A percentile compares a stretch with the other conserved stretches of the same genome.
Conservation (phyloP, 2,329 filamentous ascomycete genomes). For the Ascochyta rabiei region DNA sequence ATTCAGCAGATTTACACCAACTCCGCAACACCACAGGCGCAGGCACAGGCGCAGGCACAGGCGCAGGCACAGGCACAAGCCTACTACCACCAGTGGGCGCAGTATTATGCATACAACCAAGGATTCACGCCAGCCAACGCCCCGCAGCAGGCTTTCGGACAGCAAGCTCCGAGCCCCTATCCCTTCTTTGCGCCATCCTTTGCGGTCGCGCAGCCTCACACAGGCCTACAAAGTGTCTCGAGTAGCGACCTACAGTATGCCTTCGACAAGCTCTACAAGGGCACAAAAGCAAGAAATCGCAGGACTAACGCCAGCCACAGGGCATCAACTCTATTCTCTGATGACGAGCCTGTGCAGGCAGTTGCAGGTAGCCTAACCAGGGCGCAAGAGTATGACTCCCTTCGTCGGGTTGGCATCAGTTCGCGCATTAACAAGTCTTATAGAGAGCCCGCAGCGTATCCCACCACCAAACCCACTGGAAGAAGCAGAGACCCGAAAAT, state of each 20-base stretch:
- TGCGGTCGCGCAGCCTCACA: slow-evolving; percentile 20
- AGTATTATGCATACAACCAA: slow-evolving; percentile 17
- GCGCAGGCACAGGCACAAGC: slow-evolving; percentile 26
- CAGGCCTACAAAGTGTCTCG: slow-evolving; percentile 15
- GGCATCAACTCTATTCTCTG: slow-evolving; percentile 21
- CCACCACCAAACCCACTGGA: slow-evolving; percentile 12
- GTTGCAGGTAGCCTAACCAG: slow-evolving; percentile 15
- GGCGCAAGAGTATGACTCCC: slow-evolving; percentile 27
- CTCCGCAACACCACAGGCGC: slow-evolving; percentile 21
- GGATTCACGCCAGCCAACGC: slow-evolving; percentile 15
- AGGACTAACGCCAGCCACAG: slow-evolving; percentile 24
- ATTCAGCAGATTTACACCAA: slow-evolving; percentile 16
- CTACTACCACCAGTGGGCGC: slow-evolving; percentile 30
- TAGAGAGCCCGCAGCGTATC: slow-evolving; percentile 15
- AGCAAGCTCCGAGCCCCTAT: slow-evolving; percentile 17
- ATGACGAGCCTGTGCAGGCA: slow-evolving; percentile 1
- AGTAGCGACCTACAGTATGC: slow-evolving; percentile 30
- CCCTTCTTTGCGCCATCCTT: slow-evolving; percentile 21
- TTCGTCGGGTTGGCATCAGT: slow-evolving; percentile 12
- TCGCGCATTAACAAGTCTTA: slow-evolving; percentile 31
- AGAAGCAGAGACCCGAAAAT: slow-evolving; percentile 35
- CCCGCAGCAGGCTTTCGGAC: slow-evolving; percentile 16
- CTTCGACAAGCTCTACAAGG: slow-evolving; percentile 22
- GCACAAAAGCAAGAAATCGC: slow-evolving; percentile 16
- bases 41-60: slow-evolving; percentile 26